phyloP scores from a whole-genome alignment of 371 early-diverging fungal genomes.

The Mucor velutinosus region DNA sequence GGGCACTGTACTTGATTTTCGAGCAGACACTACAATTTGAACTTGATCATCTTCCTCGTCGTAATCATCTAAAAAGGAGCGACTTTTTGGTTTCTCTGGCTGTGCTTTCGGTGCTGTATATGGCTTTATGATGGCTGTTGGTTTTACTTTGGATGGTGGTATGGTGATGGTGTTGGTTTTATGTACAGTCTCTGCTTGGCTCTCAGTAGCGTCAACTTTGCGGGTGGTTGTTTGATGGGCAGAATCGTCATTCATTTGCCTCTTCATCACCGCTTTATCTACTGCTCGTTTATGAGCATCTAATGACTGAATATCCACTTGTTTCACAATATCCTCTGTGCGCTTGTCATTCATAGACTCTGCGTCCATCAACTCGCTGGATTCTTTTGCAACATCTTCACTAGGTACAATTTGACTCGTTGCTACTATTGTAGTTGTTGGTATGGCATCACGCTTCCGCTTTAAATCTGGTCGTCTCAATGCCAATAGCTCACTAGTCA shows the following conservation, averaged over 20 bases:
- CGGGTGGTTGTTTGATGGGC: not conserved
- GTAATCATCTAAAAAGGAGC: not conserved
- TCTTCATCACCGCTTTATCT: not conserved
- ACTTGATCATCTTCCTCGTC: slow-evolving; percentile 11
- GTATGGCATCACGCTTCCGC: not conserved
- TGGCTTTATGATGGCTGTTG: not conserved
- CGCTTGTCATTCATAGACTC: not conserved
- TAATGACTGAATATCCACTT: not conserved
- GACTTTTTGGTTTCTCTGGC: not conserved
- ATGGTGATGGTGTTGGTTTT: not conserved
- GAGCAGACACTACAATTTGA: slow-evolving; percentile 4
- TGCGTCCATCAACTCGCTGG: not conserved
- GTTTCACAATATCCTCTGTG: not conserved
- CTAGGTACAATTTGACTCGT: not conserved
- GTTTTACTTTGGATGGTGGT: not conserved
- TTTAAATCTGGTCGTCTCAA: slow-evolving; percentile 1
- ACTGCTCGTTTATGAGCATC: not conserved
- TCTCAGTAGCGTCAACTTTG: not conserved
- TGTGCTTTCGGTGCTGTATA: not conserved
- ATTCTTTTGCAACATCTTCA: not conserved
- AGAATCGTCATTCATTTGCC: not conserved
- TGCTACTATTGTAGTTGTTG: not conserved
- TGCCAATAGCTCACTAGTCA: slow-evolving; percentile 2
- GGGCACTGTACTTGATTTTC: not conserved
- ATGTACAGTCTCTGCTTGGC: not conserved